phyloP scores from a whole-genome alignment of 1,284 basidiomycete species.

The Tylopilus sp. region DNA sequence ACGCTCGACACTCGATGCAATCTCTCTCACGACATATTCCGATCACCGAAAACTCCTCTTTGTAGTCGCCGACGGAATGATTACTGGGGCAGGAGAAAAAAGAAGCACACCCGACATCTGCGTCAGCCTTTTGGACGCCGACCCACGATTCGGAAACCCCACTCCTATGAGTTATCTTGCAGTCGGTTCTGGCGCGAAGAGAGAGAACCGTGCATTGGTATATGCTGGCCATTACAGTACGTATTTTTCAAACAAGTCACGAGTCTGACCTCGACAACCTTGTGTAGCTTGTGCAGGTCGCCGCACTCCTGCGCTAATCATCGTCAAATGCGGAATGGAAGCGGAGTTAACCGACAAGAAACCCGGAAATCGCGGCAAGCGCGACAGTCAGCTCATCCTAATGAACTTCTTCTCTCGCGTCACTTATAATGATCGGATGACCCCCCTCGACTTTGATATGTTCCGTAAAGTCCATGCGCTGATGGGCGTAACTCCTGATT shows the following conservation, averaged over 20 bases:
- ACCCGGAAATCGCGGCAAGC: slow-evolving; percentile 97
- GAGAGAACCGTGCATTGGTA: slow-evolving; percentile 94
- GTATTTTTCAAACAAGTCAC: slow-evolving; percentile 32
- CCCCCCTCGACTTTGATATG: slow-evolving; percentile 94
- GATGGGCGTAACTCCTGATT: slow-evolving; percentile 99
- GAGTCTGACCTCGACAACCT: background rate
- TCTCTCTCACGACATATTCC: slow-evolving; percentile 87
- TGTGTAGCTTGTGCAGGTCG: slow-evolving; percentile 70
- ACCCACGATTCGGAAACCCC: slow-evolving; percentile 94
- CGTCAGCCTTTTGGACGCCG: slow-evolving; percentile 87
- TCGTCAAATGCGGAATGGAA: slow-evolving; percentile 96
- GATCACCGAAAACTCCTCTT: slow-evolving; percentile 91
- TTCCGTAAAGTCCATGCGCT: slow-evolving; percentile 96
- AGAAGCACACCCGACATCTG: slow-evolving; percentile 95
- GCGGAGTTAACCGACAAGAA: slow-evolving; percentile 85
- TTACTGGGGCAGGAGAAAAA: slow-evolving; percentile 95
- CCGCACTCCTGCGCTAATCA: slow-evolving; percentile 90
- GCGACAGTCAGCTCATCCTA: slow-evolving; percentile 96
- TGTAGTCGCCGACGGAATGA: slow-evolving; percentile 98
- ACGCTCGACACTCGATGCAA: slow-evolving; percentile 88
- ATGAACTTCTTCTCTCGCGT: slow-evolving; percentile 99
- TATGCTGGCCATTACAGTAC: slow-evolving; percentile 98
- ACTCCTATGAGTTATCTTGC: slow-evolving; percentile 93
- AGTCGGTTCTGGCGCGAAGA: slow-evolving; percentile 86
- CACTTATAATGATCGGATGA: slow-evolving; percentile 99